Base-by-base conservation (phyloP, 208 protist genomes). In the Leishmania lainsoni region DNA sequence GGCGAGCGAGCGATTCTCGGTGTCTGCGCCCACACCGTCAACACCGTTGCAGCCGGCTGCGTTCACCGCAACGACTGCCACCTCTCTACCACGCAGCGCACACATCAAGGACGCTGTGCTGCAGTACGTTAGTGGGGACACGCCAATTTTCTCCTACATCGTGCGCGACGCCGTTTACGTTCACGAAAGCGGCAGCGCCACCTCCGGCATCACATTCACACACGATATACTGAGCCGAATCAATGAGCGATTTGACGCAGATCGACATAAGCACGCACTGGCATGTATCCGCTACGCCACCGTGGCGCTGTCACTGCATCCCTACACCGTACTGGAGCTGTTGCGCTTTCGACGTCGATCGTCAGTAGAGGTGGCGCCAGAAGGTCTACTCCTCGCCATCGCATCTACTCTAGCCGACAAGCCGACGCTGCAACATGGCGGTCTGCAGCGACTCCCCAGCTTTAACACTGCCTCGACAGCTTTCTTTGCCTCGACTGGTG, bases 301-400 rank as follows among this genome's bases (percentile, higher is more conserved):
- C n/a, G 68, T 91, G 3, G 91, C 92, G 1, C 87, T 91, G 76
- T 92, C 93, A 8, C 52, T 95, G 9, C 93, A 97, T 78, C 90
- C 91, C 17, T 88, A 85, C 78, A 94, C 92, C 12, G 86, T 92
- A 29, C 81, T 94, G 9, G 78, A 56, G 14, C 74, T 89, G 20
- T 48, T 96, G 35, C 61, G 58, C 54, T 45, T 73, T 54, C 83
- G 58, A 20, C 26, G 58, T 8, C 58, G 26, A 17, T 20, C 63
- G 1, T 58, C 42, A 0, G 35, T 1, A 4, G 74, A 26, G 17
- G 61, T 8, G 29, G 59, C 78, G 5, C 70, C 73, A 56, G 59
- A 48, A 10, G 83, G 81, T 5, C 84, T 90, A 12, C 52, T 86
- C 22, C 68, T 92, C 1, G 83, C 87, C 29, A 20, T 91, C 48